Evolutionary conservation across 208 protist genomes (phyloP).

Genomic region (Blastocrithidia nonstop): DNA sequence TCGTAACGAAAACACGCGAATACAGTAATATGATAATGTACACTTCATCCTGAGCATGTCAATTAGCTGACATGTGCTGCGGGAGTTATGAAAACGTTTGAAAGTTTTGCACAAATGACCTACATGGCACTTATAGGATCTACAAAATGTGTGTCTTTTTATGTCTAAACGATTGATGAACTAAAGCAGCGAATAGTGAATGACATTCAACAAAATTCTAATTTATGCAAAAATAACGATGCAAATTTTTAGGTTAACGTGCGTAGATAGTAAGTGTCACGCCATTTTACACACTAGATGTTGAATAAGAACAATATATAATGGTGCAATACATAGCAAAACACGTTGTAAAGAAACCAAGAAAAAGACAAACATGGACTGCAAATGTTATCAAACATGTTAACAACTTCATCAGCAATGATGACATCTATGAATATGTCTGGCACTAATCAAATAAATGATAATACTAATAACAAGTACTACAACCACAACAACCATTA

Average conservation of each 20-base stretch:
- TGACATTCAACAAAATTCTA: conserved; percentile 13
- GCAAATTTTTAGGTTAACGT: neutral
- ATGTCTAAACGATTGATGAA: conserved; percentile 57
- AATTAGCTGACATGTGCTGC: conserved; percentile 39
- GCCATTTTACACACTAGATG: neutral
- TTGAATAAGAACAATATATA: neutral
- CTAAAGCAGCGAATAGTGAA: conserved; percentile 52
- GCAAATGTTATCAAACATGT: neutral
- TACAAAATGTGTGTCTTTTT: conserved; percentile 42
- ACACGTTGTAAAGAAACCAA: neutral
- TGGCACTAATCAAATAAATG: no score
- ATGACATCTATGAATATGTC: neutral
- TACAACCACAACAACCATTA: neutral
- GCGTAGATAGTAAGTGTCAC: neutral
- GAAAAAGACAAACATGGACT: neutral
- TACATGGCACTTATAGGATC: conserved; percentile 63
- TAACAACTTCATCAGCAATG: conserved; percentile 2
- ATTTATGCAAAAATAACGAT: neutral
- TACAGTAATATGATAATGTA: conserved; percentile 2
- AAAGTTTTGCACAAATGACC: conserved; percentile 50
- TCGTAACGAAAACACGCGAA: conserved; percentile 1
- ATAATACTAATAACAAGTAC: neutral
- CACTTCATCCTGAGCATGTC: conserved; percentile 26
- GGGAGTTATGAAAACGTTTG: conserved; percentile 57
- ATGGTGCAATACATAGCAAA: neutral